Base-by-base conservation (phyloP, 371 early-diverging fungal species). In the Lichtheimia ramosa region DNA sequence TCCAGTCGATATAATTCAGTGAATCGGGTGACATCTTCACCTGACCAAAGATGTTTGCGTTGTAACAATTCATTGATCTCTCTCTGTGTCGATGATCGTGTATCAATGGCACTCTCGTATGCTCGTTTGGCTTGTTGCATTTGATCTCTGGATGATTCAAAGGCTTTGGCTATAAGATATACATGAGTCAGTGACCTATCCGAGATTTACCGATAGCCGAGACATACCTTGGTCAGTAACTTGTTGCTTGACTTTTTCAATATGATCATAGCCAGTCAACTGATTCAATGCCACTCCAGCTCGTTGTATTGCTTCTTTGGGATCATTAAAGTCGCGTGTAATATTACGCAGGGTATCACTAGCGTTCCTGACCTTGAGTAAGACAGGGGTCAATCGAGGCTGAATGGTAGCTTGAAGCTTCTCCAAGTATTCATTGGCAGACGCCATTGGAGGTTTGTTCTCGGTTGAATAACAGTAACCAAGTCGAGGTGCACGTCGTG, bases 51-150 rank as follows among this genome's bases (percentile, higher is more conserved):
- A 61, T 92, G 91, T 66, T 95, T 95, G 41, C 96, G 84, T 62
- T 95, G 94, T 25, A 94, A 71, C 6, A 97, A 74, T 20, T 91
- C 87, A 59, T 93, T 95, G 66, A 96, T 89, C 60, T 92, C 94
- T 23, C 90, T 81, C 70, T 97, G 97, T n/a, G 86, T 85, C 14
- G 67, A 68, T 0, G 92, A 79, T 7, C 95, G 83, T 12, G 82
- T 82, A 4, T 88, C 85, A 42, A 93, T 86, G 0, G 87, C 84
- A 13, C 70, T 48, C 54, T 92, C 88, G 66, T 94, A 94, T 0
- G 62, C 65, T n/a, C 59, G 39, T 71, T 95, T 95, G 7, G 89
- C 79, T n/a, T 49, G 56, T 14, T 85, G 82, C 8, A 94, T 78
- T 20, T 73, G 64, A 15, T 74, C 75, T 48, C 92, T 75, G 0